Conservation (phyloP, 2,329 filamentous ascomycete species). For the Didymella pinodella region DNA sequence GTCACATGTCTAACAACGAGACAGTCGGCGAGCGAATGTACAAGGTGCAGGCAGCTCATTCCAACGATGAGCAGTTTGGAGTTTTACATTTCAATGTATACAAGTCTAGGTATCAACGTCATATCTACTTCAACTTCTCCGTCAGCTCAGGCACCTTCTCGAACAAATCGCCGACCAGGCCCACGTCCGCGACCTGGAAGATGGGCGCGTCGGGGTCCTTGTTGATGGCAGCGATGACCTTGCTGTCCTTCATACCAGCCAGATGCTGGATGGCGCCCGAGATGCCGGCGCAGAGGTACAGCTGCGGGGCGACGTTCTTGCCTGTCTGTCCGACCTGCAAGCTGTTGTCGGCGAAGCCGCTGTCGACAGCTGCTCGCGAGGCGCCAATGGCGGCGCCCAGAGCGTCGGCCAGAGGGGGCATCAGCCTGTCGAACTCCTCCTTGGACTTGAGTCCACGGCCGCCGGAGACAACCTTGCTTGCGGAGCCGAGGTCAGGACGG, state of each 20-base stretch:
- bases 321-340: constrained; percentile 98
- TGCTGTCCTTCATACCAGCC: constrained; percentile 99
- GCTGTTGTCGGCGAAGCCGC: constrained; percentile 97
- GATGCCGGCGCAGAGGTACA: constrained; percentile 95
- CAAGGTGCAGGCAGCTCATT: too few species aligned
- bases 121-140: constrained; percentile 77
- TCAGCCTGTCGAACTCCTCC: constrained; percentile 93
- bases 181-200: constrained; percentile 97
- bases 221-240: constrained; percentile 98
- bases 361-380: constrained; percentile 93
- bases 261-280: constrained; percentile 97
- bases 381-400: constrained; percentile 96
- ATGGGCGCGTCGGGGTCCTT: constrained; percentile 97
- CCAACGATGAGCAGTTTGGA: neutral
- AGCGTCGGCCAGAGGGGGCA: constrained; percentile 89
- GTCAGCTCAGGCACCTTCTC: constrained; percentile 95
- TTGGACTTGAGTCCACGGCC: constrained; percentile 96
- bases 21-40: neutral
- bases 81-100: constrained; percentile 21
- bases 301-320: constrained; percentile 95
- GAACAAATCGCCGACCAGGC: constrained; percentile 93
- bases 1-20: neutral
- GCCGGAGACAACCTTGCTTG: constrained; percentile 87
- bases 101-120: constrained; percentile 20
- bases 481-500: constrained; percentile 91